These are phyloP conservation scores for Centella asiatica DNA, from an alignment of 129 eudicot species.

Conservation along the genomic window DNA sequence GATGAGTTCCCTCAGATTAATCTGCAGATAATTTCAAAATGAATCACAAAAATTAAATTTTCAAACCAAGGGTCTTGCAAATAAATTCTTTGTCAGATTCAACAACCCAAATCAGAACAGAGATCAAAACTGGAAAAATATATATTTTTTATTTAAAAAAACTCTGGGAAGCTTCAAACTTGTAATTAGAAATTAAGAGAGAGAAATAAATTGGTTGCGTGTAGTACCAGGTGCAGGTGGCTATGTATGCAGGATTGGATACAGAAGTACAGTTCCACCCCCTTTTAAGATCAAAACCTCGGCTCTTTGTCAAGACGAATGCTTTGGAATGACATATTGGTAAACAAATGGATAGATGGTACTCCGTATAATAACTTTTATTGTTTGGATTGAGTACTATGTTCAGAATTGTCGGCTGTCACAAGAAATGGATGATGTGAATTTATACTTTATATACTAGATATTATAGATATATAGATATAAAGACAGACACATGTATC, in stretches of 20 bases:
- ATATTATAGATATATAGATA: background rate
- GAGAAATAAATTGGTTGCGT: background rate
- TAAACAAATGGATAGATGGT: no score
- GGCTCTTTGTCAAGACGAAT: background rate
- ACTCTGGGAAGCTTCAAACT: background rate
- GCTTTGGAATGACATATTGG: background rate
- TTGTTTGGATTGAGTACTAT: slow-evolving; percentile 44
- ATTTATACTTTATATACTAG: background rate
- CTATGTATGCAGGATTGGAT: slow-evolving; percentile 6
- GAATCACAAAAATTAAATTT: no score
- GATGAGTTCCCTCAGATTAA: slow-evolving; percentile 15
- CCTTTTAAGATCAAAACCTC: slow-evolving; percentile 21
- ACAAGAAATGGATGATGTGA: slow-evolving; percentile 26
- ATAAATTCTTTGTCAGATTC: background rate
- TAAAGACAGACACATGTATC: background rate
- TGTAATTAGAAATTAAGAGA: background rate
- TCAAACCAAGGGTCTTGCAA: slow-evolving; percentile 7
- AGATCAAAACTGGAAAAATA: no score
- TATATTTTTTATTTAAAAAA: background rate
- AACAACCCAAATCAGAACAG: slow-evolving; percentile 2
- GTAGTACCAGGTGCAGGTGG: slow-evolving; percentile 8
- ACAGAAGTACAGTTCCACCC: slow-evolving; percentile 5
- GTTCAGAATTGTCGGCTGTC: slow-evolving; percentile 66
- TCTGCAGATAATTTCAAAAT: background rate
- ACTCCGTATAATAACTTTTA: background rate